Evolutionary conservation across 257 asterid genomes (phyloP).

Genomic region (Paraleonurus japonicus): DNA sequence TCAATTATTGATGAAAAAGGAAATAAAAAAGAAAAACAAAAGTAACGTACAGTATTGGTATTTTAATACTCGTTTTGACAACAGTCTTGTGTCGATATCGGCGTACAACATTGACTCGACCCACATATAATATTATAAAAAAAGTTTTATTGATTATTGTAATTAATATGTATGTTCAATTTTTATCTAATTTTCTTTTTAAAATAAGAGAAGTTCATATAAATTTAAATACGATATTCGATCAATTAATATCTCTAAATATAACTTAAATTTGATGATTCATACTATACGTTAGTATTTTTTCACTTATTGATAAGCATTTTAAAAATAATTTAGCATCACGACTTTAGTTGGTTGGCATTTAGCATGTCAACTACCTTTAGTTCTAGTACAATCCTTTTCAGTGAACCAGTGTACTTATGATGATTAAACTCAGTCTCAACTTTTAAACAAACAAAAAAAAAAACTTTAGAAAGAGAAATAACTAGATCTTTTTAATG

Average conservation of each 20-base stretch:
- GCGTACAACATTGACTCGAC: neutral
- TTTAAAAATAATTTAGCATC: constrained; percentile 1
- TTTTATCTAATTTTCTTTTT: too few relatives aligned
- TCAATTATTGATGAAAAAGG: constrained; percentile 8
- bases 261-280: too few relatives aligned
- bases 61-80: constrained; percentile 14
- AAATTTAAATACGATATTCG: too few relatives aligned
- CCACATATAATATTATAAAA: neutral
- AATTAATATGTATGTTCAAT: too few relatives aligned
- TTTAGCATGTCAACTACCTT: constrained; percentile 9
- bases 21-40: neutral
- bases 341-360: constrained; percentile 12
- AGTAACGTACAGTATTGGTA: constrained; percentile 9
- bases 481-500: too few relatives aligned
- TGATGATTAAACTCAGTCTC: constrained; percentile 11
- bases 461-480: neutral
- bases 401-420: constrained; percentile 37
- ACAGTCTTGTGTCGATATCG: neutral
- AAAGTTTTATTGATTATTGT: neutral
- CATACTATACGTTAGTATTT: too few relatives aligned
- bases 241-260: too few relatives aligned
- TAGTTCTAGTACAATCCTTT: constrained; percentile 29
- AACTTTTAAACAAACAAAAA: neutral
- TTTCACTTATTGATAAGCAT: neutral
- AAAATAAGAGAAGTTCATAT: too few relatives aligned